Evolutionary conservation across 2,329 filamentous ascomycete species (phyloP).

Genomic region (Aspergillus versicolor): DNA sequence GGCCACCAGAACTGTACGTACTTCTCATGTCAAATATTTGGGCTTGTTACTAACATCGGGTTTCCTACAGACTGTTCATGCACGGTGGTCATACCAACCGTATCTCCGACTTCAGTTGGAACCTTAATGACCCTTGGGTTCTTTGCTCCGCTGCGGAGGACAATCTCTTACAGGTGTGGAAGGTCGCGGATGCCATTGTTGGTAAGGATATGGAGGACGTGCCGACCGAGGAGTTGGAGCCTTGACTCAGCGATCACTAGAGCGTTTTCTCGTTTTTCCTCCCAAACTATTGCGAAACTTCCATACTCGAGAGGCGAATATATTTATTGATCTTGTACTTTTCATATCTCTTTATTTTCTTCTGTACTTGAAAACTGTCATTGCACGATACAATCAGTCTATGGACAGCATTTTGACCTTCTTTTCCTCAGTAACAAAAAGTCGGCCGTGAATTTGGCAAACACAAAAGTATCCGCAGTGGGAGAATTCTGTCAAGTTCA

Average conservation of each 20-base stretch:
- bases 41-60: slow-evolving; percentile 4
- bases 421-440: background rate
- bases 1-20: slow-evolving; percentile 85
- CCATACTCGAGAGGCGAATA: background rate
- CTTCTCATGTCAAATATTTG: background rate
- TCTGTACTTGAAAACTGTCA: background rate
- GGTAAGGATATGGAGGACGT: slow-evolving; percentile 74
- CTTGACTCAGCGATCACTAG: slow-evolving; percentile 21
- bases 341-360: background rate
- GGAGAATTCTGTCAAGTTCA: too few species aligned
- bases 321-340: background rate
- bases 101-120: slow-evolving; percentile 97
- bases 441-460: too few species aligned
- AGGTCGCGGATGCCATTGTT: slow-evolving; percentile 78
- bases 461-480: too few species aligned
- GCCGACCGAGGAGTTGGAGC: slow-evolving; percentile 73
- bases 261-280: background rate
- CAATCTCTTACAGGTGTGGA: slow-evolving; percentile 95
- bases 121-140: slow-evolving; percentile 93
- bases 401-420: background rate
- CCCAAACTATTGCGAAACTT: background rate
- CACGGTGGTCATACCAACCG: slow-evolving; percentile 98
- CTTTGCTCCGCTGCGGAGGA: slow-evolving; percentile 95
- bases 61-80: slow-evolving; percentile 77
- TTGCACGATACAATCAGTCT: background rate